Evolutionary conservation across 139 green algal genomes (phyloP), one percentile per base, ranked within the genome.

Genomic region (Pedinophyceae sp.): DNA sequence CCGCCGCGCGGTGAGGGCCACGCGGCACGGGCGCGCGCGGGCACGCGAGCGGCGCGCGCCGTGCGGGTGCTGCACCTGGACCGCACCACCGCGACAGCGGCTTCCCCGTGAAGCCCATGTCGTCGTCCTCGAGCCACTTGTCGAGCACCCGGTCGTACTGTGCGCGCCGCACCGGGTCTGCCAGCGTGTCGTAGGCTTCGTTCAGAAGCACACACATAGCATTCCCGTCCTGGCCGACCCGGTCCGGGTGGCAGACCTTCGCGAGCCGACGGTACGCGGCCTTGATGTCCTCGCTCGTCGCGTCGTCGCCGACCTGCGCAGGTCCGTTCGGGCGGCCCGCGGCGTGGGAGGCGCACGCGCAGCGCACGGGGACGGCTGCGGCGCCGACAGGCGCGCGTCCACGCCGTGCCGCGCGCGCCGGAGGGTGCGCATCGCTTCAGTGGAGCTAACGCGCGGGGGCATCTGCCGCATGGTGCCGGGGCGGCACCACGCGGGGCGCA

Each of bases 211-310:
- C 28, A 38, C 58, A 59, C 29, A 56, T 43, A 22, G 62, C 23
- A 23, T 65, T 52, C 15, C 58, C 58, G 22, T 62, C 30, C 19
- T 65, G 52, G 26, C 58, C 58, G 0, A 45, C 27, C 16, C 51
- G 29, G 58, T 65, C 58, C 22, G 58, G 58, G 50, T 65, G 58
- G 58, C 58, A 65, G 4, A 24, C 17, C 58, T 56, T 65, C 34
- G 52, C 49, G 24, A 40, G 22, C 38, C 15, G 24, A 22, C 58
- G 25, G 50, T 65, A 65, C 10, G 58, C 52, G 1, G 40, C 34
- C 39, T 65, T 65, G 58, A 65, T 62, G 16, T 61, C 30, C 18
- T 13, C 34, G 10, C 13, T 13, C 34, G 34, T 43, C 10, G 34
- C 34, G 34, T 43, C 34, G 34, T 43, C 34, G 34, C 10, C 10